These are phyloP conservation scores for Dentipellis sp. DNA, from an alignment of 768 basidiomycete species.

Conservation along the genomic window DNA sequence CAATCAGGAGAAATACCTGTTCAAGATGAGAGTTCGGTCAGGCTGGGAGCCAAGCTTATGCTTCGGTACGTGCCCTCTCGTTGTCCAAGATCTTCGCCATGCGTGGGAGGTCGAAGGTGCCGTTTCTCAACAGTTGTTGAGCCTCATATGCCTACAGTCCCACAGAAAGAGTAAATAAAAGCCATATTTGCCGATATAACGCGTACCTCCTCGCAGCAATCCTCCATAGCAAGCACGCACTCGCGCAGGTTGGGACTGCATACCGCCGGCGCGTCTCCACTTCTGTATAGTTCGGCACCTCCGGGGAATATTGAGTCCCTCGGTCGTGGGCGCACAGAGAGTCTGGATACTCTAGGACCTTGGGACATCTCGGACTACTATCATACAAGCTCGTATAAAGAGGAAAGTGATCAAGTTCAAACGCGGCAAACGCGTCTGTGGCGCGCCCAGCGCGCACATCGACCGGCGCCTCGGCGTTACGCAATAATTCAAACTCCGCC, in stretches of 20 bases:
- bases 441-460: conserved; percentile 8
- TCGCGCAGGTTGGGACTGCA: conserved; percentile 68
- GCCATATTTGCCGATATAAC: too few relatives aligned
- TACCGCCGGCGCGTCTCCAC: conserved; percentile 45
- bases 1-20: conserved; percentile 67
- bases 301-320: conserved; percentile 66
- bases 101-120: conserved; percentile 62
- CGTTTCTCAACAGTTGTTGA: conserved; percentile 57
- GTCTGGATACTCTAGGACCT: conserved; percentile 30
- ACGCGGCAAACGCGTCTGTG: conserved; percentile 18
- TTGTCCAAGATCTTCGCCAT: conserved; percentile 60
- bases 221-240: conserved; percentile 71
- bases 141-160: conserved; percentile 50
- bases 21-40: neutral
- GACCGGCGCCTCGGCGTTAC: conserved; percentile 3
- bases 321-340: conserved; percentile 36
- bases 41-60: neutral
- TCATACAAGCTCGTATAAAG: neutral
- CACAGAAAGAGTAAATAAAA: neutral
- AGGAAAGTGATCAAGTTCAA: too few relatives aligned
- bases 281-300: conserved; percentile 55
- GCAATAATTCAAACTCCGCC: conserved; percentile 14
- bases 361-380: neutral
- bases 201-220: conserved; percentile 72
- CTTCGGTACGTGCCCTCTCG: conserved; percentile 40